Conservation (phyloP, 2,329 filamentous ascomycete genomes). For the Fusarium sp. region DNA sequence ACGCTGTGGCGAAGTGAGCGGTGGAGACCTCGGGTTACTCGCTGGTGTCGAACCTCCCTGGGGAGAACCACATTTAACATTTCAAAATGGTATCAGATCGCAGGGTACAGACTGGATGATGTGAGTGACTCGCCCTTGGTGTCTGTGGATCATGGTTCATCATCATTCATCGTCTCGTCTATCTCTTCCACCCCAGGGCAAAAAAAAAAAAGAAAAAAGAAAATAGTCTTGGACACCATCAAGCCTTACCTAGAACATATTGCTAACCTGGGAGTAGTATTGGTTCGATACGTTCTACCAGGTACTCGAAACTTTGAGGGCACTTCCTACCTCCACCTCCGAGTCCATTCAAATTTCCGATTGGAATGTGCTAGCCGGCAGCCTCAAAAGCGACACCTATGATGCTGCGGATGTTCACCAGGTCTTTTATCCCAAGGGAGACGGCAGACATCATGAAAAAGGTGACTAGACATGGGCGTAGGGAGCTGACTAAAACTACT, state of each 20-base stretch:
- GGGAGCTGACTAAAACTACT: too few relatives aligned
- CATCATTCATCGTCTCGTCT: not conserved
- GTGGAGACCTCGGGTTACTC: not conserved
- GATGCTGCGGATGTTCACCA: not conserved
- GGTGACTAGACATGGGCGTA: too few relatives aligned
- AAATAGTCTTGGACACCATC: not conserved
- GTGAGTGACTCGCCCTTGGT: not conserved
- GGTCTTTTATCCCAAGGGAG: not conserved
- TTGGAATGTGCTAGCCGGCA: not conserved
- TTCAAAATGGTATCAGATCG: not conserved
- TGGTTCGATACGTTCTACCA: not conserved
- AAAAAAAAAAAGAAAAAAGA: too few relatives aligned
- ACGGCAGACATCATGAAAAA: too few relatives aligned
- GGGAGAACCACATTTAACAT: slow-evolving; percentile 6
- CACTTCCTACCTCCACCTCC: not conserved
- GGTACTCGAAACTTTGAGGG: not conserved
- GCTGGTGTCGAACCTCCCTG: not conserved
- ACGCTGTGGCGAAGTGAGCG: not conserved
- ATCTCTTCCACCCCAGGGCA: not conserved
- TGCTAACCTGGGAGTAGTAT: not conserved
- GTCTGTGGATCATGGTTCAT: not conserved
- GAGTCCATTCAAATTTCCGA: not conserved
- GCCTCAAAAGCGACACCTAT: not conserved
- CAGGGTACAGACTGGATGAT: not conserved
- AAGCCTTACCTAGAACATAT: not conserved